Percentiles rank a stretch among this genome's conserved stretches.
These are phyloP conservation scores for Phytopythium sindhum DNA, from an alignment of 352 stramenopile species.

Conservation along the genomic window DNA sequence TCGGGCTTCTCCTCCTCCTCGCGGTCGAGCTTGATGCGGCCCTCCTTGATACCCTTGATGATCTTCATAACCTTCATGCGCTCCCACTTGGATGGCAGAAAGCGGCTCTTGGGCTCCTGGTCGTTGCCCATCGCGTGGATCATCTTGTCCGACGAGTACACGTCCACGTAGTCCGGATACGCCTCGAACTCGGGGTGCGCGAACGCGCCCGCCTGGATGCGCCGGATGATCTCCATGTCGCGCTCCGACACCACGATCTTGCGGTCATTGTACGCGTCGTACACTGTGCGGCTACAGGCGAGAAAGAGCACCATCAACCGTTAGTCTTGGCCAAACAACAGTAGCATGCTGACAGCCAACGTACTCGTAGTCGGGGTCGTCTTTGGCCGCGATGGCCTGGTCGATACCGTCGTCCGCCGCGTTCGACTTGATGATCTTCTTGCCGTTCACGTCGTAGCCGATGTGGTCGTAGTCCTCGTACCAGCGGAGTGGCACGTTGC, in stretches of 20 bases:
- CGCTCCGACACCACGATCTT: slow-evolving; percentile 95
- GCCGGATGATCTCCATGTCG: slow-evolving; percentile 97
- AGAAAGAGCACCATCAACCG: slow-evolving; percentile 4
- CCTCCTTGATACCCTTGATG: slow-evolving; percentile 96
- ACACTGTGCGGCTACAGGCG: slow-evolving; percentile 88
- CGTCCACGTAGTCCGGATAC: slow-evolving; percentile 89
- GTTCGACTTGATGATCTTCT: slow-evolving; percentile 95
- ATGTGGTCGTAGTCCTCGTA: slow-evolving; percentile 99
- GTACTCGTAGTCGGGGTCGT: slow-evolving; percentile 93
- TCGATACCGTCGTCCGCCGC: slow-evolving; percentile 87
- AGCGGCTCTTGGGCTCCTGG: slow-evolving; percentile 90
- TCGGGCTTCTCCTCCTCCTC: slow-evolving; percentile 91
- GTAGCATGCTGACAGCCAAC: slow-evolving; percentile 12
- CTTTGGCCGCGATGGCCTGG: slow-evolving; percentile 76
- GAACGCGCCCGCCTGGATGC: slow-evolving; percentile 93
- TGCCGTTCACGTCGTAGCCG: slow-evolving; percentile 97
- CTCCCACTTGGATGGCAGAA: slow-evolving; percentile 97
- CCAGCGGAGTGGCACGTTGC: slow-evolving; percentile 98
- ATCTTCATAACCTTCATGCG: slow-evolving; percentile 97
- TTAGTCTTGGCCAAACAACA: neutral
- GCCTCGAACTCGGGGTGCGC: slow-evolving; percentile 91
- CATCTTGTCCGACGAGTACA: slow-evolving; percentile 86
- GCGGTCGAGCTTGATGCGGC: slow-evolving; percentile 90
- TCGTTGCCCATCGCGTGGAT: slow-evolving; percentile 88
- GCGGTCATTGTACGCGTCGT: slow-evolving; percentile 98